Percentiles rank a stretch among this genome's conserved stretches.
Conservation (phyloP, 2,329 filamentous ascomycete species). For the Paramyrothecium roridum region DNA sequence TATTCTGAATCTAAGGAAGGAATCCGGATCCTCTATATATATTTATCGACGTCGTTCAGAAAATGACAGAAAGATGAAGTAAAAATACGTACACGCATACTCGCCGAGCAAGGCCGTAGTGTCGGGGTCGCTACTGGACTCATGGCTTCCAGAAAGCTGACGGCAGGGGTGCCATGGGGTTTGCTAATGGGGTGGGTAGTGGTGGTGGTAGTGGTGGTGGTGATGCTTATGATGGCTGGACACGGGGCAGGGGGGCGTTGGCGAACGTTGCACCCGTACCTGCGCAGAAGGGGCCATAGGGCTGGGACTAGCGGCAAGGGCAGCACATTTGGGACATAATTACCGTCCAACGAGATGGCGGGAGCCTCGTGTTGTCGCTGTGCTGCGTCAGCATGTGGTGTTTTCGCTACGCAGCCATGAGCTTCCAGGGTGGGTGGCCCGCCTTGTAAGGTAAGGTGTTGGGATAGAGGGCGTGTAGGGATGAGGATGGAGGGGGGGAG, state of each 20-base stretch:
- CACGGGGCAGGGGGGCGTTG: neutral
- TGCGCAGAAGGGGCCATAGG: neutral
- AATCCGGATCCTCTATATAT: neutral
- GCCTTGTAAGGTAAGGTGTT: too few relatives aligned
- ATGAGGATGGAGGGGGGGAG: too few relatives aligned
- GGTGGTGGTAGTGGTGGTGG: neutral
- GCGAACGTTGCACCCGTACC: neutral
- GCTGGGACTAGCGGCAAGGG: neutral
- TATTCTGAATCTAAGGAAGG: neutral
- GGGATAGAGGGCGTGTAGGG: too few relatives aligned
- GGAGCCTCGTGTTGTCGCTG: neutral
- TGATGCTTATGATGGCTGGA: neutral
- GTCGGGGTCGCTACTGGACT: neutral
- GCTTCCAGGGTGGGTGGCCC: neutral
- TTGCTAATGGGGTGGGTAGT: neutral
- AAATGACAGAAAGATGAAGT: neutral
- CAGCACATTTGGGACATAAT: neutral
- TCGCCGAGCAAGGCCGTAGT: neutral
- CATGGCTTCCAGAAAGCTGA: neutral
- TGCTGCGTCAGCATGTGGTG: neutral
- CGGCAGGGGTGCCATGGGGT: neutral
- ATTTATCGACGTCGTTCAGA: neutral
- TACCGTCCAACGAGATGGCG: neutral
- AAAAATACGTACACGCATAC: neutral
- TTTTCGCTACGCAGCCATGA: neutral